These are phyloP conservation scores for Apiosordaria backusii DNA, from an alignment of 495 filamentous ascomycete species.

Conservation along the genomic window DNA sequence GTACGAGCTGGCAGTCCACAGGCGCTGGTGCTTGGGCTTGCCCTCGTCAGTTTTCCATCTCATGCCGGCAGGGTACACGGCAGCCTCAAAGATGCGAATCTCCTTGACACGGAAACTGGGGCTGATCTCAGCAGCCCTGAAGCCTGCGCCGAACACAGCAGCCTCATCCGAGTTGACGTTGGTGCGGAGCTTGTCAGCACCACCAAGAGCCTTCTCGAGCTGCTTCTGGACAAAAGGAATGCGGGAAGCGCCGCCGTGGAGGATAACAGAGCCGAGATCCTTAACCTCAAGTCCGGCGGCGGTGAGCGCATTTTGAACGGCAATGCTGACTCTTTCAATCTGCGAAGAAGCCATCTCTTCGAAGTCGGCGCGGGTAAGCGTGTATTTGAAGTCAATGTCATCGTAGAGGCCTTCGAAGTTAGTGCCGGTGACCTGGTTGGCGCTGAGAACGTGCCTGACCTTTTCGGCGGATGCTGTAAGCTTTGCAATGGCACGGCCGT, in stretches of 20 bases:
- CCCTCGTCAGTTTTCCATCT: slow-evolving; percentile 68
- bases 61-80: slow-evolving; percentile 67
- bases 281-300: slow-evolving; percentile 66
- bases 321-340: slow-evolving; percentile 61
- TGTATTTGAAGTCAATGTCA: slow-evolving; percentile 90
- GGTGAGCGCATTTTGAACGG: slow-evolving; percentile 70
- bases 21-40: slow-evolving; percentile 54
- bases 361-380: slow-evolving; percentile 75
- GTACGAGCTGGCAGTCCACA: slow-evolving; percentile 76
- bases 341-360: slow-evolving; percentile 74
- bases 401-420: slow-evolving; percentile 87
- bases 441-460: slow-evolving; percentile 84
- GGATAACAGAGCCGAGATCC: slow-evolving; percentile 85
- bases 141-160: slow-evolving; percentile 93
- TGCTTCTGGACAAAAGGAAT: slow-evolving; percentile 93
- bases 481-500: slow-evolving; percentile 83
- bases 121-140: slow-evolving; percentile 86
- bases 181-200: slow-evolving; percentile 73
- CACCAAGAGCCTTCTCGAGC: slow-evolving; percentile 72
- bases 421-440: slow-evolving; percentile 76
- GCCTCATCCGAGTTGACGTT: slow-evolving; percentile 98
- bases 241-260: slow-evolving; percentile 85
- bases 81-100: slow-evolving; percentile 72
- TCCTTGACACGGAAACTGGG: slow-evolving; percentile 97
- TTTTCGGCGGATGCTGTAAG: slow-evolving; percentile 89